Base-by-base conservation (phyloP, 371 early-diverging fungal species). In the Mortierella sp. region DNA sequence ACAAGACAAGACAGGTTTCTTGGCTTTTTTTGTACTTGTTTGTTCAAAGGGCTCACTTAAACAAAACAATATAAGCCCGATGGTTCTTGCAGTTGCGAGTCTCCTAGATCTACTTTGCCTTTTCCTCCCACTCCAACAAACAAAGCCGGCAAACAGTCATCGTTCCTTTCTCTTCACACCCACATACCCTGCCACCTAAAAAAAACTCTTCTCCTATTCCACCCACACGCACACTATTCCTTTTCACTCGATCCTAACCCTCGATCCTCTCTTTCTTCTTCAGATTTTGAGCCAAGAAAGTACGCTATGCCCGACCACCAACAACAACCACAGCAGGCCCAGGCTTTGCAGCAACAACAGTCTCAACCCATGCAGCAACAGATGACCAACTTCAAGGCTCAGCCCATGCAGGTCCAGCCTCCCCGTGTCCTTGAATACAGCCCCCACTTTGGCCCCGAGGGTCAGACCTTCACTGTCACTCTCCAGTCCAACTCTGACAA, bases 361-460 rank as follows among this genome's bases (percentile, higher is more conserved):
- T 53, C 50, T 29, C 40, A 71, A 10, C 41, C 43, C 11, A 68
- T 29, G 6, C 66, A 79, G 22, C 71, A 73, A 10, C 68, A 50
- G 16, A 41, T 71, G 43, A 31, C 68, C 48, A 64, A 31, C 29
- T 44, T 72, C 73, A 82, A 78, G 63, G 26, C 68, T n/a, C 66
- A 64, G 4, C 24, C 70, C 4, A 26, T 71, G 43, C 67, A 71
- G 7, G 29, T 64, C 11, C 52, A 63, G 14, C 77, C 78, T 5
- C 83, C 83, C 11, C 64, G 75, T 31, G 76, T 82, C 14, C 75
- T 78, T 37, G 83, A 82, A 44, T 82, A 78, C 67, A 74, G 24
- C 52, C 83, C 83, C 31, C 83, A 82, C 45, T 82, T 71, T 48
- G 83, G 83, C 41, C 83, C 83, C 66, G 83, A 82, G 67, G 83